Evolutionary conservation across 23 red algal species (phyloP), one percentile per base, ranked within the genome.

Genomic region (Gracilaria domingensis): DNA sequence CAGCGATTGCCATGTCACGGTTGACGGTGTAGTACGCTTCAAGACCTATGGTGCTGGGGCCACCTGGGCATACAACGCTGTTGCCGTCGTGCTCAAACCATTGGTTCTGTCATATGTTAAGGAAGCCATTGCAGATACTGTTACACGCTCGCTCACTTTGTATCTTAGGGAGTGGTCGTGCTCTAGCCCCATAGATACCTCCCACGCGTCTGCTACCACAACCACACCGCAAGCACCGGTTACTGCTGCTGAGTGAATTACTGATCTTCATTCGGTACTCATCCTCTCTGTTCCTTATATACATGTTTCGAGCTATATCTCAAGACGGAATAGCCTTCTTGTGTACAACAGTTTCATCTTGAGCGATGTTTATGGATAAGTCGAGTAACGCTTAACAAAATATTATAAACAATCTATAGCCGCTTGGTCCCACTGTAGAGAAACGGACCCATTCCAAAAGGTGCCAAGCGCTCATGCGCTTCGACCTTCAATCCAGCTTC

Each of bases 41-140:
- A 80, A 67, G 7, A 81, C 75, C 7, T 54, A 49, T 12, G 87
- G 56, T 36, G 73, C 87, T 34, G 75, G 44, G 2, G 87, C 87
- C 5, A 74, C 81, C 59, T 91, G 87, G 87, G 87, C 87, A 5
- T 91, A 91, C 82, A 91, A 81, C 38, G 87, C 87, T 37, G 54
- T 91, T 18, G 87, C 87, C 24, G 53, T 91, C 38, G 75, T 91
- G 11, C 58, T 91, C 24, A 91, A 91, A 69, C 87, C 87, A 62
- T 34, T 80, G 75, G 87, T 91, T 29, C 44, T 91, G 38, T 80
- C 76, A 3, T 91, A 91, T 54, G 75, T 82, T 16, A 91, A 91
- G 76, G 75, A 64, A 65, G 76, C 72, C 23, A 54, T 91, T 32
- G 72, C 75, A 11, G 87, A 91, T 81, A 60, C 64, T 39, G 84